Evolutionary conservation across 306 rosid genomes (phyloP).

Genomic region (Vachellia collinsii): DNA sequence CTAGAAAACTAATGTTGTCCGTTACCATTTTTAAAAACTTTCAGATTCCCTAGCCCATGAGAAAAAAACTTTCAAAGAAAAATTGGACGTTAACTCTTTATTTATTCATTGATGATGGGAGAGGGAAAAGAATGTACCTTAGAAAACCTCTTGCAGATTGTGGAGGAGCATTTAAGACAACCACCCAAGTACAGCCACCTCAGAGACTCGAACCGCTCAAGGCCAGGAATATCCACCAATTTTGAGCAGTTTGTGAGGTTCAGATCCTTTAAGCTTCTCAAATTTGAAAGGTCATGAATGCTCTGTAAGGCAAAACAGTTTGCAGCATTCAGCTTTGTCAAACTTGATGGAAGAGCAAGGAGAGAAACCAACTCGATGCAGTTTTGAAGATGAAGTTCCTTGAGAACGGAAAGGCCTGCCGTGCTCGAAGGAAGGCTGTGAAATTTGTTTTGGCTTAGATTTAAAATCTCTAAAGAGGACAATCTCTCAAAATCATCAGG

Average conservation of each 20-base stretch:
- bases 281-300: conserved; percentile 57
- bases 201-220: conserved; percentile 67
- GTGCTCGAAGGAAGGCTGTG: conserved; percentile 68
- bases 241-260: conserved; percentile 60
- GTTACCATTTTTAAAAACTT: no score
- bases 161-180: conserved; percentile 54
- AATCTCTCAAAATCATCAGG: conserved; percentile 62
- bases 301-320: conserved; percentile 54
- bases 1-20: no score
- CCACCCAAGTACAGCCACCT: conserved; percentile 52
- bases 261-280: conserved; percentile 48
- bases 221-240: conserved; percentile 63
- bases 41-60: no score
- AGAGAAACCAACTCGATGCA: conserved; percentile 54
- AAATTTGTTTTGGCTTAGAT: conserved; percentile 49
- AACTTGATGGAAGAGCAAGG: conserved; percentile 72
- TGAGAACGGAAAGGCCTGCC: conserved; percentile 53
- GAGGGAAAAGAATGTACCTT: conserved; percentile 49
- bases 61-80: no score
- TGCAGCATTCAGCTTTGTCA: conserved; percentile 47
- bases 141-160: conserved; percentile 48
- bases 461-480: conserved; percentile 47
- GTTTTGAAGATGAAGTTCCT: conserved; percentile 37
- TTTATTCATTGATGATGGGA: not conserved
- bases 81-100: not conserved